These are phyloP conservation scores for Macrotyloma uniflorum DNA, from an alignment of 306 rosid species.

Conservation along the genomic window DNA sequence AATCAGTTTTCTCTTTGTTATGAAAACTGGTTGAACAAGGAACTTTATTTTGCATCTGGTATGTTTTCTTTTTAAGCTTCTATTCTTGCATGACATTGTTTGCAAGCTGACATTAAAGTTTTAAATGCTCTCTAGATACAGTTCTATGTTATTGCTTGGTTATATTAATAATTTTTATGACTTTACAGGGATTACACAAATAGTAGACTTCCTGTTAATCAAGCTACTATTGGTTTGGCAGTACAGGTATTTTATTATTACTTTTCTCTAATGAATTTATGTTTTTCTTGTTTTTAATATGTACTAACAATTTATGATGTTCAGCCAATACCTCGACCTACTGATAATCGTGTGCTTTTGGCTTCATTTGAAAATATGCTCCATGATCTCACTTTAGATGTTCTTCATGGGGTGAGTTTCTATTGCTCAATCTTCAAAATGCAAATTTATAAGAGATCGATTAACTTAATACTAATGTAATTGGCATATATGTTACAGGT, in stretches of 20 bases:
- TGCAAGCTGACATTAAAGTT: not conserved
- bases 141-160: not conserved
- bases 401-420: slow-evolving; percentile 66
- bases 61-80: not conserved
- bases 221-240: slow-evolving; percentile 74
- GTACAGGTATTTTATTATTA: slow-evolving; percentile 56
- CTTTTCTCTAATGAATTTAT: not conserved
- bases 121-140: too few species aligned
- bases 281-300: not conserved
- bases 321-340: slow-evolving; percentile 57
- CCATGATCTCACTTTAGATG: slow-evolving; percentile 86
- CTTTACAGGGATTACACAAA: slow-evolving; percentile 80
- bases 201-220: slow-evolving; percentile 87
- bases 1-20: not conserved
- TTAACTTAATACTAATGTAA: not conserved
- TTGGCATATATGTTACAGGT: slow-evolving; percentile 50
- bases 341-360: slow-evolving; percentile 82
- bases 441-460: slow-evolving; percentile 1
- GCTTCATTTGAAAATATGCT: slow-evolving; percentile 90
- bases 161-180: slow-evolving; percentile 18
- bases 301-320: slow-evolving; percentile 41
- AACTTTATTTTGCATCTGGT: not conserved
- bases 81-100: not conserved
- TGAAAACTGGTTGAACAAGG: slow-evolving; percentile 1
- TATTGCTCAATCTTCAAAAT: not conserved